A percentile compares a stretch with the other conserved stretches of the same genome.
These are phyloP conservation scores for Melaleuca quinquenervia DNA, from an alignment of 345 rosid genomes.

Conservation along the genomic window DNA sequence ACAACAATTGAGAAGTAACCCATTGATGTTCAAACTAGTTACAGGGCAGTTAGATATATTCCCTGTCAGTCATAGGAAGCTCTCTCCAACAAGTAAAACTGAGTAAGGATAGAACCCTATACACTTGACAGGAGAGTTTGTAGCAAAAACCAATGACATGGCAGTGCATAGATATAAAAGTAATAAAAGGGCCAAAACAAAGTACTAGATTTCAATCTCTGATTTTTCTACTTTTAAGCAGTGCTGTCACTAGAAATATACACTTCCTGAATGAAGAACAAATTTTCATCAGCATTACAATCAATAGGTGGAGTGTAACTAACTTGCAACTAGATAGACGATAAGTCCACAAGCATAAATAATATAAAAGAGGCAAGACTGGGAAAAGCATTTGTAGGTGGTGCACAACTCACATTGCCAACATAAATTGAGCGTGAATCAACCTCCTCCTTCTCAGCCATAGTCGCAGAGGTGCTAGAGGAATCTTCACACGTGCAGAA, in stretches of 20 bases:
- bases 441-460: conserved; percentile 97
- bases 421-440: conserved; percentile 93
- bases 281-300: neutral
- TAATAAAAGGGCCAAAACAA: neutral
- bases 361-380: neutral
- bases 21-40: neutral
- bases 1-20: neutral
- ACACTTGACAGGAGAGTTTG: neutral
- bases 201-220: neutral
- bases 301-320: neutral
- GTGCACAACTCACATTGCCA: conserved; percentile 74
- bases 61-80: neutral
- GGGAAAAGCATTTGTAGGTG: neutral
- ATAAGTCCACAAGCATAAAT: neutral
- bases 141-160: neutral
- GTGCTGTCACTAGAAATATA: neutral
- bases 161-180: neutral
- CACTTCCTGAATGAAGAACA: neutral
- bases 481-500: conserved; percentile 36
- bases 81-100: neutral
- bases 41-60: neutral
- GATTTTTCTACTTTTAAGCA: neutral
- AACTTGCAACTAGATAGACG: neutral
- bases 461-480: conserved; percentile 47
- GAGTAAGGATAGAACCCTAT: neutral